Percentiles rank a stretch among this genome's conserved stretches.
Evolutionary conservation across 1,284 basidiomycete genomes (phyloP).

Genomic region (Pseudozyma flocculosa): DNA sequence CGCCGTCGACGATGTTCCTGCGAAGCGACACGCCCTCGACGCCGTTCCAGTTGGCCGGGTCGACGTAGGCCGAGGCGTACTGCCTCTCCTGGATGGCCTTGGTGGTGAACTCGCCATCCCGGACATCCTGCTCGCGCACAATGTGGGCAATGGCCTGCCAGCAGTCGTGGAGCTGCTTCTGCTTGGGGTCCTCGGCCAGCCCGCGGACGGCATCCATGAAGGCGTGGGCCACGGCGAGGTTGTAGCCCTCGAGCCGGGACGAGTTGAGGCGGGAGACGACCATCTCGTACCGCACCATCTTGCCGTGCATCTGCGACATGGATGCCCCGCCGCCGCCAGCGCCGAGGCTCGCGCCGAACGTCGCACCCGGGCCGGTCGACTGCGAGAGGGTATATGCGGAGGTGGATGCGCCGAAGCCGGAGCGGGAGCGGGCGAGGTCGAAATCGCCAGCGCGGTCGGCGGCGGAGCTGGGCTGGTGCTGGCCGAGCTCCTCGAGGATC

Average conservation of each 20-base stretch:
- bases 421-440: constrained; percentile 7
- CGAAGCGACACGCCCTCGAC: constrained; percentile 46
- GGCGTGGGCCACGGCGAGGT: constrained; percentile 38
- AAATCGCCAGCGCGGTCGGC: constrained; percentile 11
- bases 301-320: constrained; percentile 43
- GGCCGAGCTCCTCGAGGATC: constrained; percentile 84
- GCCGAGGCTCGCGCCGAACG: constrained; percentile 6
- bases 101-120: constrained; percentile 55
- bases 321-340: constrained; percentile 8
- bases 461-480: constrained; percentile 36
- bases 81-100: constrained; percentile 60
- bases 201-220: constrained; percentile 45
- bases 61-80: constrained; percentile 61
- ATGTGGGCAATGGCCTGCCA: constrained; percentile 61
- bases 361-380: constrained; percentile 3
- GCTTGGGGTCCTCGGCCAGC: constrained; percentile 34
- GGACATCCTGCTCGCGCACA: constrained; percentile 60
- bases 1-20: constrained; percentile 69
- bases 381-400: constrained; percentile 20
- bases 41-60: constrained; percentile 17
- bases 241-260: constrained; percentile 43
- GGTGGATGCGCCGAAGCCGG: constrained; percentile 35
- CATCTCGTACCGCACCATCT: constrained; percentile 52
- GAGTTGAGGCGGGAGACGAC: constrained; percentile 50
- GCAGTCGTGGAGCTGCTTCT: constrained; percentile 58